Evolutionary conservation across 306 rosid genomes (phyloP).

Genomic region (Rosa chinensis): DNA sequence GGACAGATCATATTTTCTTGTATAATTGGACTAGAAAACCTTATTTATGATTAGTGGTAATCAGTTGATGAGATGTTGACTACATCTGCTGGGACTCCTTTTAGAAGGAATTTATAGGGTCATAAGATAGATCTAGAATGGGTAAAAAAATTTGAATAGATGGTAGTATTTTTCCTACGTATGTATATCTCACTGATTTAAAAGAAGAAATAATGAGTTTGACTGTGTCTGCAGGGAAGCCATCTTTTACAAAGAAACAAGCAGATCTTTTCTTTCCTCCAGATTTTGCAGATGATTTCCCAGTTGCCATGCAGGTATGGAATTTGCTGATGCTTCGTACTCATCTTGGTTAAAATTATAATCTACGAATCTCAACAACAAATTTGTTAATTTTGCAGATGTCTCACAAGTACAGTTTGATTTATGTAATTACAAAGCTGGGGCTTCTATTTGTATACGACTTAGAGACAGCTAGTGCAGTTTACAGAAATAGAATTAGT

Average conservation of each 20-base stretch:
- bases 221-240: slow-evolving; percentile 68
- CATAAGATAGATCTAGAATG: neutral
- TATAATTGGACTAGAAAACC: neutral
- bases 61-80: neutral
- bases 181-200: neutral
- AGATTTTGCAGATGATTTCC: slow-evolving; percentile 97
- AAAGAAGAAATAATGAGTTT: neutral
- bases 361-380: slow-evolving; percentile 7
- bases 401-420: slow-evolving; percentile 92
- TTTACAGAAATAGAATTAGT: slow-evolving; percentile 96
- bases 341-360: slow-evolving; percentile 7
- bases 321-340: slow-evolving; percentile 27
- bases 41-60: neutral
- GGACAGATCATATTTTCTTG: slow-evolving; percentile 18
- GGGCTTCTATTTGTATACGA: slow-evolving; percentile 98
- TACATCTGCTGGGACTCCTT: neutral
- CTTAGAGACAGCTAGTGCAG: slow-evolving; percentile 97
- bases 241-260: slow-evolving; percentile 94
- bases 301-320: slow-evolving; percentile 96
- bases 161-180: neutral
- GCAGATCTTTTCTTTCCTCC: slow-evolving; percentile 99
- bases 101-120: neutral
- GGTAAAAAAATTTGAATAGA: neutral
- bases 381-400: slow-evolving; percentile 54
- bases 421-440: slow-evolving; percentile 96